These are phyloP conservation scores for Fusarium dlaminii DNA, from an alignment of 2,329 filamentous ascomycete species.

Conservation along the genomic window DNA sequence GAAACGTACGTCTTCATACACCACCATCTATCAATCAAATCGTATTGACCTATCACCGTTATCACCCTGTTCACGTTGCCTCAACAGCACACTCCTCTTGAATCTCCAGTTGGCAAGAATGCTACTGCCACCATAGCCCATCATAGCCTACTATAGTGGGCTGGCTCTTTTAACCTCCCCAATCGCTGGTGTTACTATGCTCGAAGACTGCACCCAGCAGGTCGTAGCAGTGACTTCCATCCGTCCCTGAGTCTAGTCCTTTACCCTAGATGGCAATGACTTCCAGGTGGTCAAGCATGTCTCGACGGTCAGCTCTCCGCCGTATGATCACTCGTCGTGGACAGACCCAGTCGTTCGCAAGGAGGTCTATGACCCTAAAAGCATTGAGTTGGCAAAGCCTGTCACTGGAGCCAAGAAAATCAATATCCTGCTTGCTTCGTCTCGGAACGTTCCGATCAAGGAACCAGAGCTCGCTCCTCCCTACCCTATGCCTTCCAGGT, in stretches of 20 bases:
- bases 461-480: background rate
- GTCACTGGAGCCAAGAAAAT: background rate
- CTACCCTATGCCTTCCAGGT: background rate
- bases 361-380: background rate
- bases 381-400: background rate
- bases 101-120: background rate
- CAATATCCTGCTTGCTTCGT: background rate
- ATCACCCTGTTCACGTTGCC: background rate
- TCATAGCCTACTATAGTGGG: background rate
- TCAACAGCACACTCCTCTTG: background rate
- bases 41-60: rapidly evolving
- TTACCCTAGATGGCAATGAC: background rate
- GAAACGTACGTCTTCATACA: rapidly evolving
- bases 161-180: background rate
- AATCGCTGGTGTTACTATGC: background rate
- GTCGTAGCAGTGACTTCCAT: background rate
- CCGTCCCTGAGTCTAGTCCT: background rate
- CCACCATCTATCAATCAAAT: background rate
- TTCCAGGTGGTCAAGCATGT: background rate
- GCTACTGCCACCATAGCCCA: background rate
- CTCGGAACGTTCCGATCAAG: background rate
- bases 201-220: background rate
- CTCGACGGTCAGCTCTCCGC: background rate
- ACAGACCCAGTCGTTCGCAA: background rate
- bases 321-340: background rate